phyloP scores from a whole-genome alignment of 495 filamentous ascomycete genomes.

The Niebla homalea region DNA sequence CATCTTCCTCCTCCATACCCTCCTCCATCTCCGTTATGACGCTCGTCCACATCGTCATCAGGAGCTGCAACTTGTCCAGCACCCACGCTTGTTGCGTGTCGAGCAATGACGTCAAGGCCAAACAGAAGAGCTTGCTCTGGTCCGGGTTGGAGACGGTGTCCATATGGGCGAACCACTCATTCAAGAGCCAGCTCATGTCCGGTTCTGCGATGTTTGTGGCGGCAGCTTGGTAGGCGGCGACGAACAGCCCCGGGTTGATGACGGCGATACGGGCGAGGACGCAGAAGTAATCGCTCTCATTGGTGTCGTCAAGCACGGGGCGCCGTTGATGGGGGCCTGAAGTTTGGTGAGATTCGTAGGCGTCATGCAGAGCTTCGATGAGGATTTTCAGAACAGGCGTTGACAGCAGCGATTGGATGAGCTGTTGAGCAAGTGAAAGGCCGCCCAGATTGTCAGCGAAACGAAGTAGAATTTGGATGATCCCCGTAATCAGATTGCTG shows the following conservation, averaged over 20 bases:
- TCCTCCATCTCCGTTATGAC: slow-evolving; percentile 53
- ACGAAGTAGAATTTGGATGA: slow-evolving; percentile 60
- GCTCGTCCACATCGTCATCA: slow-evolving; percentile 58
- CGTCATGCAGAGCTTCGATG: slow-evolving; percentile 55
- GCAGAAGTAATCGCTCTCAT: slow-evolving; percentile 69
- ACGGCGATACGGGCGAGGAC: slow-evolving; percentile 72
- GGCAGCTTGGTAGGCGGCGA: slow-evolving; percentile 31
- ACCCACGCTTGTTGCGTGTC: slow-evolving; percentile 42
- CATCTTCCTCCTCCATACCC: slow-evolving; percentile 30
- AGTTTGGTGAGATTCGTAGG: slow-evolving; percentile 59
- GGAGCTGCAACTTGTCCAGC: slow-evolving; percentile 45
- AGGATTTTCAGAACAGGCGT: slow-evolving; percentile 51
- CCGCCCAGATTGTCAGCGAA: slow-evolving; percentile 58
- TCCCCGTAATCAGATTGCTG: slow-evolving; percentile 48
- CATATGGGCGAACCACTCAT: slow-evolving; percentile 81
- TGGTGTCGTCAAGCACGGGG: slow-evolving; percentile 49
- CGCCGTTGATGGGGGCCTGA: slow-evolving; percentile 57
- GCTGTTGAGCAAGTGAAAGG: slow-evolving; percentile 42
- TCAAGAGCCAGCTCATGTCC: slow-evolving; percentile 56
- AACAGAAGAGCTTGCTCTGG: slow-evolving; percentile 65
- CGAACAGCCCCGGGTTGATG: slow-evolving; percentile 51
- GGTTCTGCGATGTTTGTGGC: slow-evolving; percentile 30
- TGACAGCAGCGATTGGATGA: slow-evolving; percentile 58
- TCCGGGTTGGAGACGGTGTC: slow-evolving; percentile 64
- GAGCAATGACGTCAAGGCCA: slow-evolving; percentile 65